Conservation (phyloP, 2,329 filamentous ascomycete species). For the Magnaporthiopsis rhizophila region DNA sequence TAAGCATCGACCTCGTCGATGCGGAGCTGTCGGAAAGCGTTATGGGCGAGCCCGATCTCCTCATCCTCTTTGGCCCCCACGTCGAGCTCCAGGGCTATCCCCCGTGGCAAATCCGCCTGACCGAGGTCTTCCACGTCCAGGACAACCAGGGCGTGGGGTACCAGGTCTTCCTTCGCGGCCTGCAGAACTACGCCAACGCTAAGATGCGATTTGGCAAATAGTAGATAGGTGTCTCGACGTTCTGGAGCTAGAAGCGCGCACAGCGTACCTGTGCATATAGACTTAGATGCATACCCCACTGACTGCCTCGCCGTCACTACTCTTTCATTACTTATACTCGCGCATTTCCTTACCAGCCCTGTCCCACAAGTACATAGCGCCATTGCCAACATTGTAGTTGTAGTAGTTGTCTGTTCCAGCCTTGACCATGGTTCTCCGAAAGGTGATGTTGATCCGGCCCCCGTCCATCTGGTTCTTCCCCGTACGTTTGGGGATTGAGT, state of each 20-base stretch:
- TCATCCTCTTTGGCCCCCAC: slow-evolving; percentile 78
- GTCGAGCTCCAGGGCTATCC: slow-evolving; percentile 87
- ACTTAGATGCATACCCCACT: neutral
- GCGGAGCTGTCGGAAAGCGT: slow-evolving; percentile 74
- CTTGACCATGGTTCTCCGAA: slow-evolving; percentile 61
- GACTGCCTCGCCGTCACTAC: neutral
- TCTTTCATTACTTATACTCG: slow-evolving; percentile 22
- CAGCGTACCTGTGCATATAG: too few relatives aligned
- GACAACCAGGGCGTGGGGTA: slow-evolving; percentile 84
- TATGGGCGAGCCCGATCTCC: slow-evolving; percentile 81
- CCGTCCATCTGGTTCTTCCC: slow-evolving; percentile 55
- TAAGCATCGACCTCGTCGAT: slow-evolving; percentile 79
- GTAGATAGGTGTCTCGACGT: slow-evolving; percentile 7
- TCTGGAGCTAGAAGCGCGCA: neutral
- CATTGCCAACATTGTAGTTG: slow-evolving; percentile 70
- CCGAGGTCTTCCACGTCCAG: slow-evolving; percentile 78
- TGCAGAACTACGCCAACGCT: slow-evolving; percentile 78
- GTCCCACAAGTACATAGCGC: slow-evolving; percentile 63
- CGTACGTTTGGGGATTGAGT: slow-evolving; percentile 68
- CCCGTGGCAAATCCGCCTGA: slow-evolving; percentile 90
- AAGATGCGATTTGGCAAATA: slow-evolving; percentile 78
- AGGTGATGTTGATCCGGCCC: slow-evolving; percentile 70
- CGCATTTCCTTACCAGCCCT: slow-evolving; percentile 41
- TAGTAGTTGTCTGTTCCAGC: slow-evolving; percentile 78
- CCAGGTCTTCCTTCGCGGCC: slow-evolving; percentile 79